phyloP scores from a whole-genome alignment of 345 rosid species.

The Dovyalis caffra region DNA sequence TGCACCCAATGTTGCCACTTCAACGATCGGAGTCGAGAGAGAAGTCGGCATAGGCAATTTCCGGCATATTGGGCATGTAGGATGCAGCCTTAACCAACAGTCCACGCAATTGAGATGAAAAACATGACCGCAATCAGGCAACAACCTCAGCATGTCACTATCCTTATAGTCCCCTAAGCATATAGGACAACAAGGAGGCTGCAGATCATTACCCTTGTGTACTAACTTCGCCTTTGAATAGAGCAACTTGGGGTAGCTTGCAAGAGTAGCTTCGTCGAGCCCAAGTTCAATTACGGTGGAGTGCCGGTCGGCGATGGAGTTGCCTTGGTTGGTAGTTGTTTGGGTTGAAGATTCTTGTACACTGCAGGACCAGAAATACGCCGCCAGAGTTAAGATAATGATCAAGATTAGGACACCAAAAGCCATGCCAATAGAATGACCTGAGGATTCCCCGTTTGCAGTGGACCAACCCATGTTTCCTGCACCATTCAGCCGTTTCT shows the following conservation, averaged over 20 bases:
- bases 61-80: constrained; percentile 43
- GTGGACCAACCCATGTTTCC: neutral
- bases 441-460: too few species aligned
- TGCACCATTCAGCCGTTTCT: neutral
- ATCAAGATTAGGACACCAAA: neutral
- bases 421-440: neutral
- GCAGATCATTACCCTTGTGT: neutral
- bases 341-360: neutral
- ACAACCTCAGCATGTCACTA: constrained; percentile 28
- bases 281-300: constrained; percentile 17
- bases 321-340: neutral
- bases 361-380: neutral
- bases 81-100: constrained; percentile 34
- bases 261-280: constrained; percentile 31
- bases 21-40: neutral
- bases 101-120: constrained; percentile 36
- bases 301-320: neutral
- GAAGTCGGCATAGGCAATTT: constrained; percentile 17
- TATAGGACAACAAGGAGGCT: constrained; percentile 31
- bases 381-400: neutral
- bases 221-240: constrained; percentile 22
- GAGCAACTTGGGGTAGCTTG: too few species aligned
- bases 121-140: constrained; percentile 36
- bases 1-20: neutral
- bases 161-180: constrained; percentile 35